These are phyloP conservation scores for Salvia miltiorrhiza DNA, from an alignment of 257 asterid genomes.

Conservation along the genomic window DNA sequence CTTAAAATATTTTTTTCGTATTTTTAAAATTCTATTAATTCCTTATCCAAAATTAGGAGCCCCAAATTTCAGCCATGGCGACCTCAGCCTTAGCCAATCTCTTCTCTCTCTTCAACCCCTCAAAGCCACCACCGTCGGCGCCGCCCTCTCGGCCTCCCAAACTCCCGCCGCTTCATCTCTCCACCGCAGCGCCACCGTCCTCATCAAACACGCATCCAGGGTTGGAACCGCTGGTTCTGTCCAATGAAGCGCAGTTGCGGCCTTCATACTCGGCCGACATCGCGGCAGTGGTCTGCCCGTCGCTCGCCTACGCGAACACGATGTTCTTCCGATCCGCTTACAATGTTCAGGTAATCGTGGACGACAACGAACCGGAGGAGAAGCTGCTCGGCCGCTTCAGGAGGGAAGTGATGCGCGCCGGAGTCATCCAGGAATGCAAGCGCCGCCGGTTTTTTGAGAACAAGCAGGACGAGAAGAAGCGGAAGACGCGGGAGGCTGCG, in stretches of 20 bases:
- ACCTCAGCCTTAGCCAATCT: slow-evolving; percentile 59
- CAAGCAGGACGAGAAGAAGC: slow-evolving; percentile 77
- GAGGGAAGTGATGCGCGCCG: slow-evolving; percentile 87
- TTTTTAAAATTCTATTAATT: background rate
- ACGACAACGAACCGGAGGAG: slow-evolving; percentile 85
- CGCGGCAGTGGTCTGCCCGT: slow-evolving; percentile 60
- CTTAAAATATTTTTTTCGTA: background rate
- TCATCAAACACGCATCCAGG: background rate
- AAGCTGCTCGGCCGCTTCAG: slow-evolving; percentile 76
- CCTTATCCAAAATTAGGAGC: slow-evolving; percentile 12
- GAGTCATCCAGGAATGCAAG: slow-evolving; percentile 80
- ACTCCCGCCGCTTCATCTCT: slow-evolving; percentile 34
- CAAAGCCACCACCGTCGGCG: slow-evolving; percentile 40
- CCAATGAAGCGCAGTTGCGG: slow-evolving; percentile 31
- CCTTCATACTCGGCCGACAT: slow-evolving; percentile 34
- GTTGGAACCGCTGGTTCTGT: slow-evolving; percentile 29
- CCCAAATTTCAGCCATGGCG: slow-evolving; percentile 25
- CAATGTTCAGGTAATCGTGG: slow-evolving; percentile 81
- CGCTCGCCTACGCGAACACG: slow-evolving; percentile 64
- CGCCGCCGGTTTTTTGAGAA: slow-evolving; percentile 78
- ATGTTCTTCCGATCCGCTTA: slow-evolving; percentile 61
- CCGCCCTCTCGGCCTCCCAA: slow-evolving; percentile 29
- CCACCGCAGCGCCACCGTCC: slow-evolving; percentile 27
- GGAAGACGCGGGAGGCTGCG: slow-evolving; percentile 84
- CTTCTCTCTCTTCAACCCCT: slow-evolving; percentile 58